Conservation (phyloP, 2,329 filamentous ascomycete genomes). For the Aspergillus fischeri region DNA sequence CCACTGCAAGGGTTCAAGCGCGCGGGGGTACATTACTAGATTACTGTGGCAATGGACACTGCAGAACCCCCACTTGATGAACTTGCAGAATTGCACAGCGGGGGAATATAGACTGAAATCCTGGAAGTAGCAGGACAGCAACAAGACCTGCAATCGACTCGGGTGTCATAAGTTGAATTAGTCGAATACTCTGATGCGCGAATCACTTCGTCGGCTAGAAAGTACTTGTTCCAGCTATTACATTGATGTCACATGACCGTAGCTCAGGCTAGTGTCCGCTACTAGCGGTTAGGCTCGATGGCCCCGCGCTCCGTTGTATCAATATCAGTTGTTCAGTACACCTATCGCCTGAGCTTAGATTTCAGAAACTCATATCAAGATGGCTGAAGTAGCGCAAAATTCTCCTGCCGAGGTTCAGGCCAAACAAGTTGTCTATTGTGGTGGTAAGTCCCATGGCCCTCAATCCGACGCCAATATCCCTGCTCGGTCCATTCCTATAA, state of each 20-base stretch:
- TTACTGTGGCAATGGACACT: neutral
- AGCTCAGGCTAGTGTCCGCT: neutral
- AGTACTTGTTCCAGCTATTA: neutral
- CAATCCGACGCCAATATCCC: neutral
- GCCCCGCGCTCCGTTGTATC: neutral
- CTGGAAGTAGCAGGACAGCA: neutral
- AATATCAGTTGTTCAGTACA: neutral
- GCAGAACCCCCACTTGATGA: neutral
- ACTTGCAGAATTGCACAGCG: neutral
- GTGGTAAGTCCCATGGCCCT: constrained; percentile 42
- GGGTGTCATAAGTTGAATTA: neutral
- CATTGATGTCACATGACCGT: neutral
- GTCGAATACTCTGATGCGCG: neutral
- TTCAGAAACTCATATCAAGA: constrained; percentile 9
- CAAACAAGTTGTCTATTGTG: constrained; percentile 59
- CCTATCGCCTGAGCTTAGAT: neutral
- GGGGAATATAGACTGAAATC: neutral
- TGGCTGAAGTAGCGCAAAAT: constrained; percentile 34
- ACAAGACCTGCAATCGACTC: no score
- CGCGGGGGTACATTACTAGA: neutral
- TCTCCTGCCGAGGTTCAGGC: constrained; percentile 43
- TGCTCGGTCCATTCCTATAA: neutral
- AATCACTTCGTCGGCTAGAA: neutral
- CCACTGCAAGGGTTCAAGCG: neutral
- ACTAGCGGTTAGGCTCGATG: neutral